A percentile compares a stretch with the other conserved stretches of the same genome.
phyloP scores from a whole-genome alignment of 495 filamentous ascomycete species.

The Corynascus novoguineensis region DNA sequence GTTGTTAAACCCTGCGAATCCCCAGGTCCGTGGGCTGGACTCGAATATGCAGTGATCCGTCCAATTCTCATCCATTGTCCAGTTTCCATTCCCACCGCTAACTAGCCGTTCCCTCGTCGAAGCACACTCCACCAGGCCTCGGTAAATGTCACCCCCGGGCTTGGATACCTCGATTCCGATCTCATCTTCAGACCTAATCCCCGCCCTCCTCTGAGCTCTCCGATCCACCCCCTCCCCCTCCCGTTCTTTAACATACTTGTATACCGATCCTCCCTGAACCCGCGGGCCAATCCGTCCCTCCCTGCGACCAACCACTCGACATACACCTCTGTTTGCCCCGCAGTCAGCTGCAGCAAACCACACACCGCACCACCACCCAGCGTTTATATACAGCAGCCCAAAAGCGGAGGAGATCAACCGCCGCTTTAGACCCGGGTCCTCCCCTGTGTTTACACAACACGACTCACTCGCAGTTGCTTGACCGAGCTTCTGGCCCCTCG shows the following conservation, averaged over 20 bases:
- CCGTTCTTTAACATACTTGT: background rate
- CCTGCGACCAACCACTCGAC: too few relatives aligned
- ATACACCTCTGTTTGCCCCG: background rate
- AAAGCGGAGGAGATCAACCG: background rate
- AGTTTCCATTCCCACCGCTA: background rate
- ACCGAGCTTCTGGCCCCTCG: background rate
- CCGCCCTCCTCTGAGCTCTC: too few relatives aligned
- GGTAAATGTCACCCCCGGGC: constrained; percentile 4
- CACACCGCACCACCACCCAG: background rate
- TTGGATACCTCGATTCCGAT: constrained; percentile 6
- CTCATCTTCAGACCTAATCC: background rate
- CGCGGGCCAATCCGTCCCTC: too few relatives aligned
- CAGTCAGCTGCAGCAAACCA: background rate
- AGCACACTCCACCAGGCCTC: constrained; percentile 1
- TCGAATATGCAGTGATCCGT: background rate
- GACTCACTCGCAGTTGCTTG: background rate
- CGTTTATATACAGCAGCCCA: background rate
- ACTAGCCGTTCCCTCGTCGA: background rate
- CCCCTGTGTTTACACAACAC: too few relatives aligned
- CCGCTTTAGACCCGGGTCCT: background rate
- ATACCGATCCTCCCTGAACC: background rate
- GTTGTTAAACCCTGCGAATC: constrained; percentile 9
- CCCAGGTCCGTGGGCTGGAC: background rate
- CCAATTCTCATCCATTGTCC: constrained; percentile 6
- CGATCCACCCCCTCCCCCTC: too few relatives aligned